Base-by-base conservation (phyloP, 805 yeast genomes). In the Candida ponderosae region DNA sequence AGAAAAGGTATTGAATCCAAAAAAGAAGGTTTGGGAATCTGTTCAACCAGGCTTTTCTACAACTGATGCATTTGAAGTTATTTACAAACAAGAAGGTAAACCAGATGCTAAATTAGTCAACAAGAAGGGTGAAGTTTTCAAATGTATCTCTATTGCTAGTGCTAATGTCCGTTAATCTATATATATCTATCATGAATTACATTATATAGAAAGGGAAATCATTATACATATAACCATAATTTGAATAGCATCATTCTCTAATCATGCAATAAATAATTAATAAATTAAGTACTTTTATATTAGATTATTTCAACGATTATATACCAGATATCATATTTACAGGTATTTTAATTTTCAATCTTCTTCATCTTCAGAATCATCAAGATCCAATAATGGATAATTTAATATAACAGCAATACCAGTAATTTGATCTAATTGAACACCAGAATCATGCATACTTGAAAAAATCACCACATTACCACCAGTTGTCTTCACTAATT, bases 1-100 rank as follows among this genome's bases (percentile, higher is more conserved):
- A 47, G 94, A 88, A 65, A 76, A 85, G 54, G 90, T 80, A 56
- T 71, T 93, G 64, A 90, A 90, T 68, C 97, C 98, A 53, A 93
- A 93, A 81, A 93, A 93, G 83, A 93, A 93, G 75, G 71, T 89
- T 44, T 93, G 96, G 94, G 98, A 93, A 73, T 74, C 89, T 37
- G 70, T 84, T 46, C 98, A 93, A 72, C 97, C 97, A 36, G 70
- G 73, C 42, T 89, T 93, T 72, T 68, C 90, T 40, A 90, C 97
- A 23, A 77, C 70, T 47, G 93, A 77, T 30, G 65, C 68, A 34
- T 71, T 79, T 41, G 84, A 84, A 56, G 96, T 90, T 31, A 72
- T 85, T 43, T 90, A 76, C 72, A 81, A 81, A 54, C 68, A 70
- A 50, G 87, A 80, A 54, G 94, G 94, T 47, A 79, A 80, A 57